phyloP scores from a whole-genome alignment of 2,329 filamentous ascomycete species.

The Eutypa lata region DNA sequence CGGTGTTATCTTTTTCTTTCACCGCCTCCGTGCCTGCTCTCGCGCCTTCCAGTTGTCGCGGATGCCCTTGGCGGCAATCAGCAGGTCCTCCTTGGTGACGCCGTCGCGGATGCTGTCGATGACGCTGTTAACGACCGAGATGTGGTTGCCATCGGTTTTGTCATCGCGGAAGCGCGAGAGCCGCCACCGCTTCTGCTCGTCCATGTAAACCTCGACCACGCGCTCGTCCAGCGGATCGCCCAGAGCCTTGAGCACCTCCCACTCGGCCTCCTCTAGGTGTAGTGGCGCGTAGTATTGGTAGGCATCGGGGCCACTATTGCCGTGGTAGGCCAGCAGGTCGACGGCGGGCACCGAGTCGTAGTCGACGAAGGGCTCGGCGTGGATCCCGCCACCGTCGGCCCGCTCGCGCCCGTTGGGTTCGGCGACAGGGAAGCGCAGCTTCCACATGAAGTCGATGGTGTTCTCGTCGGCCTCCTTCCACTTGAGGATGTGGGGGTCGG shows the following conservation, averaged over 20 bases:
- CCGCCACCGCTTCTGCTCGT: slow-evolving; percentile 73
- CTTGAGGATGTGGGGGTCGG: slow-evolving; percentile 90
- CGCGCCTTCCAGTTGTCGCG: slow-evolving; percentile 76
- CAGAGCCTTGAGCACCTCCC: slow-evolving; percentile 75
- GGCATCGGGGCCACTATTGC: slow-evolving; percentile 45
- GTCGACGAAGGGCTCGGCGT: slow-evolving; percentile 64
- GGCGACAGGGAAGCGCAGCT: slow-evolving; percentile 70
- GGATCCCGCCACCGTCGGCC: slow-evolving; percentile 49
- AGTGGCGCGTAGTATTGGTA: slow-evolving; percentile 69
- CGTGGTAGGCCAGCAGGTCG: slow-evolving; percentile 68
- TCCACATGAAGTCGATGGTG: slow-evolving; percentile 86
- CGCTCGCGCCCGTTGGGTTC: slow-evolving; percentile 66
- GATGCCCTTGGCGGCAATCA: slow-evolving; percentile 66
- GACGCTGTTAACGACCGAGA: slow-evolving; percentile 78
- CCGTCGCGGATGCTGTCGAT: slow-evolving; percentile 85
- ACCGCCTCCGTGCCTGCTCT: slow-evolving; percentile 24
- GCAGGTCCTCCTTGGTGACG: slow-evolving; percentile 78
- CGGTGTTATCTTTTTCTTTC: background rate
- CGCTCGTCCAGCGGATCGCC: slow-evolving; percentile 76
- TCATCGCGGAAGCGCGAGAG: slow-evolving; percentile 90
- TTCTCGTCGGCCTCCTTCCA: slow-evolving; percentile 98
- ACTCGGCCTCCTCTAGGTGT: slow-evolving; percentile 71
- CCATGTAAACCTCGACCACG: slow-evolving; percentile 87
- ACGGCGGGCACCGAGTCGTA: slow-evolving; percentile 77
- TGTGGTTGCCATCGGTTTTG: slow-evolving; percentile 88